Base-by-base conservation (phyloP, 352 stramenopile species). In the Phytophthora uliginosa region DNA sequence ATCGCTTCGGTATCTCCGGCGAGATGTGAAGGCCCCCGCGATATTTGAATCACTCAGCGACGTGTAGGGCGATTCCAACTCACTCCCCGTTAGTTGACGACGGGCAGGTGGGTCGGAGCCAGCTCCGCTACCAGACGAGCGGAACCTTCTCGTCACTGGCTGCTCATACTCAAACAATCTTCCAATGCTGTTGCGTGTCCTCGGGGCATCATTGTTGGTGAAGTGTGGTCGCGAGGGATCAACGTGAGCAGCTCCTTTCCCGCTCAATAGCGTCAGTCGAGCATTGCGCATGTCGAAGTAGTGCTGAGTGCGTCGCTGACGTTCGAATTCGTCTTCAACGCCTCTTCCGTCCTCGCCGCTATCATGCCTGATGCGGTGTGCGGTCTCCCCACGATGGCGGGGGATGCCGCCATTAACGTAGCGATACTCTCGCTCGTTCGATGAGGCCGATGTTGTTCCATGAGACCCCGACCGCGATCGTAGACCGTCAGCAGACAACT, bases 211-310 rank as follows among this genome's bases (percentile, higher is more conserved):
- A 20, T 45, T 10, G 36, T n/a, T 45, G 50, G 36, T 59, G 38
- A 36, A 40, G 24, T 51, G 20, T 17, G 31, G 34, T 31, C n/a
- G 52, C 40, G 20, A 26, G 36, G 53, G 38, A 28, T 57, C 31
- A n/a, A 38, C 18, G 17, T 24, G 22, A 22, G 22, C 33, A 40
- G 64, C 36, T 57, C 45, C 59, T 28, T 50, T 36, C 42, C 57
- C 66, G 26, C 53, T 74, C 18, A 83, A 57, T 38, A 72, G 26
- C 13, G 65, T 73, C 4, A 79, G 58, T 12, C 63, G 62, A 45
- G 77, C 73, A 52, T 83, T 81, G 5, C 73, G 69, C 8, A 53
- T 56, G 22, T 75, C 71, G 48, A 79, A 79, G 31, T 81, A 79
- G 24, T 77, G 33, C 9, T 71, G 74, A 34, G 70, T 84, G 1